Base-by-base conservation (phyloP, 306 rosid species). In the Cicer pinnatifidum region DNA sequence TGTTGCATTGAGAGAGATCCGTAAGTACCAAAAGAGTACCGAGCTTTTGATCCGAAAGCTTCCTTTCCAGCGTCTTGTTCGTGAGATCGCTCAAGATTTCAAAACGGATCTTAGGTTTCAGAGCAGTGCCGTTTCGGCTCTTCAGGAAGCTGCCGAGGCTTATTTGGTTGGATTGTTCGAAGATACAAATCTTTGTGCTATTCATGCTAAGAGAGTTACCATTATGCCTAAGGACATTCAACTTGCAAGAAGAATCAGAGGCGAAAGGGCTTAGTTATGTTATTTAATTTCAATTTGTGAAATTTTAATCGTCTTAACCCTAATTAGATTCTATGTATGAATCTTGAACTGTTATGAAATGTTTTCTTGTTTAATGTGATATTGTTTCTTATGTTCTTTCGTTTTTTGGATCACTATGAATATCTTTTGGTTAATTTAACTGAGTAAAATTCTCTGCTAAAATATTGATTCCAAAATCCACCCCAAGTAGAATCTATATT, bases 171-270 rank as follows among this genome's bases (percentile, higher is more conserved):
- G 86, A 0, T 41, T 83, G 7, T 83, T 83, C 1, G 86, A 83
- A 11, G 86, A 83, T 6, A 83, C 86, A 0, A 83, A 83, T 6
- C 23, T 83, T 6, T 83, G 83, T 1, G 86, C 83, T 0, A 83
- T 79, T 41, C 86, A 83, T 4, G 86, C 83, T 0, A 83, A 83
- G 83, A 79, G 84, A 13, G 84, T 79, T 0, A 83, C 84, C 1
- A 79, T 83, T 0, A 83, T 83, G 86, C 86, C 84, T 0, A 79
- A 83, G 79, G 86, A 83, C 11, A 83, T 83, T 79, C 87, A 83
- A 0, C 87, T 83, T 2, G 87, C 84, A 0, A 48, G 80, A 7
- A 84, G 87, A 39, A 84, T 84, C 13, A 76, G 80, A 46, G 84
- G 84, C 46, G 87, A 84, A 37, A 68, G 82, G 54, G 87, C 84